phyloP scores from a whole-genome alignment of 257 asterid genomes.

The Solanum megistacrolobum region DNA sequence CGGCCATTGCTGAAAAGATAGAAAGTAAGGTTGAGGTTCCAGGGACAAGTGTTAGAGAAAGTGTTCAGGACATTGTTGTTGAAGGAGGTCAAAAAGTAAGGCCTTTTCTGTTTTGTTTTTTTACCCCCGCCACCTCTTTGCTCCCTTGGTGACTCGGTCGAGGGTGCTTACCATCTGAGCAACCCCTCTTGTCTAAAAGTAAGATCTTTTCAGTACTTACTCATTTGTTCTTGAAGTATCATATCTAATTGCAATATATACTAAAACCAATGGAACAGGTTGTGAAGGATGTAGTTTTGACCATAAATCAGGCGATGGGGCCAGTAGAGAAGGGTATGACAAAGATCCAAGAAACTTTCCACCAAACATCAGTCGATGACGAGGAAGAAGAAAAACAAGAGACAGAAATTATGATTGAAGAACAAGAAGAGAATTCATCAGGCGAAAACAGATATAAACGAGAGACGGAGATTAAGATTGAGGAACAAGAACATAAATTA shows the following conservation, averaged over 20 bases:
- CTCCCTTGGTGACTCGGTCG: background rate
- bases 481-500: constrained; percentile 26
- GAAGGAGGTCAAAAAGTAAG: constrained; percentile 93
- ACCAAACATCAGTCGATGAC: constrained; percentile 40
- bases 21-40: constrained; percentile 68
- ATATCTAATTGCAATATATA: background rate
- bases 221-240: background rate
- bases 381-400: constrained; percentile 25
- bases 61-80: constrained; percentile 86
- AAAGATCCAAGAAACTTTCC: constrained; percentile 80
- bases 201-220: background rate
- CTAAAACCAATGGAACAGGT: constrained; percentile 32
- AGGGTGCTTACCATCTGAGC: background rate
- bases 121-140: background rate
- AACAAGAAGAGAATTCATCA: constrained; percentile 21
- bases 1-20: constrained; percentile 44
- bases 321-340: constrained; percentile 92
- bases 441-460: constrained; percentile 7
- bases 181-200: constrained; percentile 50
- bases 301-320: constrained; percentile 87
- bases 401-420: constrained; percentile 42
- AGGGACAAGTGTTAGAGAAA: constrained; percentile 80
- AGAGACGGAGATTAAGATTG: constrained; percentile 36
- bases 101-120: background rate
- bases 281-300: constrained; percentile 80